Evolutionary conservation across 169 alveolate species (phyloP), one percentile per base, ranked within the genome.

Genomic region (Eimeria brunetti): DNA sequence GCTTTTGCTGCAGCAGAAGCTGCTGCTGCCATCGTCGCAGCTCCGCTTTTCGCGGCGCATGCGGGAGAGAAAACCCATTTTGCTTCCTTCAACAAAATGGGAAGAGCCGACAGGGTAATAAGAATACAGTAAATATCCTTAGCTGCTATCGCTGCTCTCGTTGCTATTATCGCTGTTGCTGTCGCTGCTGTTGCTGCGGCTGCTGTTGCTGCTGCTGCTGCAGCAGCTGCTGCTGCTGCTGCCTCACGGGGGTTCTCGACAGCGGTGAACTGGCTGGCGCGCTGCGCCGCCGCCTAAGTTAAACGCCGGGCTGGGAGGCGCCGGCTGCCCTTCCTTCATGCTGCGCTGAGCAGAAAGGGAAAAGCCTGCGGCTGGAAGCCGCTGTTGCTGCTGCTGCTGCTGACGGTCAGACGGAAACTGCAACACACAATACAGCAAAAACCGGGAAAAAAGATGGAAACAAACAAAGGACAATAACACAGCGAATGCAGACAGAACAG

Each of bases 301-400:
- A 85, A 62, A 85, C 60, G 92, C 92, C 92, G 92, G 92, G 92
- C 92, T 58, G 92, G 78, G 60, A 85, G 80, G 92, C 92, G 24
- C 92, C 92, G 92, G 92, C 92, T 38, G 81, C 62, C 92, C 80
- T 58, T 85, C 81, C 92, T 85, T 85, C 92, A 85, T 85, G 92
- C 92, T 85, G 92, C 71, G 92, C 83, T 62, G 76, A 85, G 81
- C 76, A 62, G 92, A 85, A 62, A 58, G 92, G 92, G 92, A 81
- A 62, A 33, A 24, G 81, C 76, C 81, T 62, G 92, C 92, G 92
- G 92, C 92, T 85, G 14, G 0, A 85, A 85, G 92, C 92, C 92
- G 92, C 92, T 62, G 81, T 64, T 85, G 92, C 80, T 58, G 91
- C 81, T 85, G 51, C 27, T 36, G 86, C 67, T 38, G 64, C n/a